Conservation (phyloP, 202 grass and related monocot genomes). For the Panicum hallii region DNA sequence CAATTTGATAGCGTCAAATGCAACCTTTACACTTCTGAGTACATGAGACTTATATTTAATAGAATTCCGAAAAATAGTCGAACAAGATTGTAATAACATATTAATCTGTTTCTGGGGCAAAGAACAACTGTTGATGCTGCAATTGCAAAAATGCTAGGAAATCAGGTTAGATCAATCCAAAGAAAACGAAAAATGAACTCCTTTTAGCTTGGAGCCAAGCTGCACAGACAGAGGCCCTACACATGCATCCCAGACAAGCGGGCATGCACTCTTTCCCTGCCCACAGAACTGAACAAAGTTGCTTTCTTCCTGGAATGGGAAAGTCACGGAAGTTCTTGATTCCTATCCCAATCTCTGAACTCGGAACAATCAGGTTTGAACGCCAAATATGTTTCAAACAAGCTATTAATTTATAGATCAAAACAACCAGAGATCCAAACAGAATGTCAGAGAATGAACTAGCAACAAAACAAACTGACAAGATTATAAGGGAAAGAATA, state of each 20-base stretch:
- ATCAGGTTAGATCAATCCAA: neutral
- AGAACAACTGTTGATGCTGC: neutral
- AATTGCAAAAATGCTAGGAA: conserved; percentile 6
- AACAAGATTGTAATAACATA: conserved; percentile 1
- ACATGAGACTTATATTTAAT: neutral
- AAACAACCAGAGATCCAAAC: neutral
- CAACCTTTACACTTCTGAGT: neutral
- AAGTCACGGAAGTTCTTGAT: conserved; percentile 31
- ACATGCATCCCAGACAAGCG: neutral
- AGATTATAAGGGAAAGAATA: conserved; percentile 36
- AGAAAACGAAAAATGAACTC: conserved; percentile 25
- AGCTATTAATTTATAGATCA: neutral
- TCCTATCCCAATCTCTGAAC: conserved; percentile 20
- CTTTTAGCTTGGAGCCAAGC: conserved; percentile 15
- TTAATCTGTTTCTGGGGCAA: neutral
- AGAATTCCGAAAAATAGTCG: neutral
- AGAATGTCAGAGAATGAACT: neutral
- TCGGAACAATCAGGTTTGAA: conserved; percentile 39
- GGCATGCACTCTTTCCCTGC: conserved; percentile 35
- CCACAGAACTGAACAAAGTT: conserved; percentile 32
- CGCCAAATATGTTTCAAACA: neutral
- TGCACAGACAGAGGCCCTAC: neutral
- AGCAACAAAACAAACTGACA: neutral
- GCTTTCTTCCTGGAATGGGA: conserved; percentile 16
- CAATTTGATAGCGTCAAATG: neutral